Base-by-base conservation (phyloP, 352 stramenopile species). In the Phytophthora litchii region DNA sequence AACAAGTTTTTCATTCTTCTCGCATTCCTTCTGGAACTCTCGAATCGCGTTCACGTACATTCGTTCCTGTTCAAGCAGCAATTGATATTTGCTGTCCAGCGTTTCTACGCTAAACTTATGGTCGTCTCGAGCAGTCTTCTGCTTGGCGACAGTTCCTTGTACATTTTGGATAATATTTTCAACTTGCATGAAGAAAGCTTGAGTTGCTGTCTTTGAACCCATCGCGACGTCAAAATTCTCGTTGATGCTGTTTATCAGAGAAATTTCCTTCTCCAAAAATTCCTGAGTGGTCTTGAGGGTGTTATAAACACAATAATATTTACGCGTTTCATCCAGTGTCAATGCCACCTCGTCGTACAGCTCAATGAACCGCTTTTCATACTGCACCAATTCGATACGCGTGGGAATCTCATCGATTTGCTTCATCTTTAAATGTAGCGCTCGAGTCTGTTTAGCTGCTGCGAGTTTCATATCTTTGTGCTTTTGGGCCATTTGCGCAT, bases 291-390 rank as follows among this genome's bases (percentile, higher is more conserved):
- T 86, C 66, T 96, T 87, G 4, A 95, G 64, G 13, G 83, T 91
- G 58, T 97, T 97, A 60, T 96, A 96, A 7, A 89, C 78, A 48
- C 70, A 83, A 41, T 88, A 96, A 56, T 97, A 95, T 61, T 94
- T 94, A 13, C 88, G 74, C 8, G 86, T 96, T 65, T 97, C 91
- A 14, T 97, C 91, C 13, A 97, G 67, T 19, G 91, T 96, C 49
- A 92, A 62, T 6, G 84, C 80, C 2, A 96, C 84, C 65, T 96
- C 76, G 21, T 97, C 82, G 35, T 94, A 97, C 1, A 97, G 71
- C 56, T 97, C 91, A 2, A 86, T 32, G 25, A 97, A 96, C 1
- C 91, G 79, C 54, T 89, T 92, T 51, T 97, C 88, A 56, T 97
- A 97, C 70, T 97, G 91, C 37, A 97, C 67, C 3, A 97, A 59